Evolutionary conservation across 208 protist species (phyloP), one percentile per base, ranked within the genome.

Genomic region (Leishmania aethiopica): DNA sequence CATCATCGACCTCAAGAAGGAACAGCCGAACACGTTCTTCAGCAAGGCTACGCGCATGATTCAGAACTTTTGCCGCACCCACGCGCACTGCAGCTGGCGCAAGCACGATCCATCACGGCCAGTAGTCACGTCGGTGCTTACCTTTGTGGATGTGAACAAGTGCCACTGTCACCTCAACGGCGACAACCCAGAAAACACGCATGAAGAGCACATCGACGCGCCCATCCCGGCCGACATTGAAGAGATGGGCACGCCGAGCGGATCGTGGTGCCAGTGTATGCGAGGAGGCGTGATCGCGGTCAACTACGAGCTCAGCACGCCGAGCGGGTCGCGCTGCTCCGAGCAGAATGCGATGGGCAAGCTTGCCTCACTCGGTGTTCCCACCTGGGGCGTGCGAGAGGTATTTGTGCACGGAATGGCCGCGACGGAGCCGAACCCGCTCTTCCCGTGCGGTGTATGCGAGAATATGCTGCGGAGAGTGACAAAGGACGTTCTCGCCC

Each of bases 291-390:
- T 91, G n/a, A 87, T 96, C 7, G 92, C 89, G 28, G 91, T 98
- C 28, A 98, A 98, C 82, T 98, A 98, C 81, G 93, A 96, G 80
- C 92, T 98, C n/a, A 96, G 90, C 81, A 98, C 95, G 3, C 95
- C 95, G 32, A 96, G 92, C 71, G 95, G 95, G 6, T 98, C 95
- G 40, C 89, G 95, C 42, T 98, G 95, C 84, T 96, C 93, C 19
- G 93, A 98, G 86, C 95, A 98, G 87, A 98, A 98, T 70, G 93
- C 87, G 67, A 91, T 98, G 88, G 95, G 93, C 11, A 94, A 94
- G 79, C 84, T 98, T 10, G 95, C 95, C 53, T 87, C 92, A 10
- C 79, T 90, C 7, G 95, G 95, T 17, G 83, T 94, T 7, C 93
- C 95, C 22, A 96, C 95, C 25, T 93, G 89, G 85, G 82, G 82